phyloP scores from a whole-genome alignment of 306 rosid species.

The Inga laurina region DNA sequence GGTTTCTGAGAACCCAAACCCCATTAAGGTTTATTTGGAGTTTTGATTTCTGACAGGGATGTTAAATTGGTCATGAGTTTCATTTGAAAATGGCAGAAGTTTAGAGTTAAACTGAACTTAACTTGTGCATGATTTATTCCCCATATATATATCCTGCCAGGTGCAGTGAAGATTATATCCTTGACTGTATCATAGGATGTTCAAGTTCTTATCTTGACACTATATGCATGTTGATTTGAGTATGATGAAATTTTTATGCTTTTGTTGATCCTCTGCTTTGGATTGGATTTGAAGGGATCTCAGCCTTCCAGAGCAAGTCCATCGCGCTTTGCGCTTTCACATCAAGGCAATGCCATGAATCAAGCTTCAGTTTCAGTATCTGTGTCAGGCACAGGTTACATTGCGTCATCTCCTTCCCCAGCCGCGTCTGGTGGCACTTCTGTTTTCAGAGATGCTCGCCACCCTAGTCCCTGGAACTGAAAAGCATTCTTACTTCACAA shows the following conservation, averaged over 20 bases:
- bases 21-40: background rate
- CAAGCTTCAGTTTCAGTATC: conserved; percentile 64
- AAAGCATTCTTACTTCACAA: background rate
- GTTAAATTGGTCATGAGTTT: conserved; percentile 12
- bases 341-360: conserved; percentile 62
- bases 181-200: conserved; percentile 12
- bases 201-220: background rate
- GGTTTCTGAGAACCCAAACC: background rate
- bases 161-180: background rate
- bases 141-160: background rate
- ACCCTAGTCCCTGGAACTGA: conserved; percentile 74
- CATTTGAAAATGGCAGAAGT: background rate
- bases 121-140: background rate
- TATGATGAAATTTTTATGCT: conserved; percentile 7
- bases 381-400: conserved; percentile 53
- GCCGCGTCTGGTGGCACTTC: conserved; percentile 74
- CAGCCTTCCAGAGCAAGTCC: conserved; percentile 80
- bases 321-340: conserved; percentile 66
- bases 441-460: conserved; percentile 59
- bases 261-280: conserved; percentile 13
- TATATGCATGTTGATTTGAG: background rate
- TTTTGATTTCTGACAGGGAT: background rate
- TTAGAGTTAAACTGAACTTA: background rate
- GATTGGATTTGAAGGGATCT: conserved; percentile 59
- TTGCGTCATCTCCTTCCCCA: conserved; percentile 68